Evolutionary conservation across 2,329 filamentous ascomycete species (phyloP), one percentile per base, ranked within the genome.

Genomic region (Colletotrichum gloeosporioides): DNA sequence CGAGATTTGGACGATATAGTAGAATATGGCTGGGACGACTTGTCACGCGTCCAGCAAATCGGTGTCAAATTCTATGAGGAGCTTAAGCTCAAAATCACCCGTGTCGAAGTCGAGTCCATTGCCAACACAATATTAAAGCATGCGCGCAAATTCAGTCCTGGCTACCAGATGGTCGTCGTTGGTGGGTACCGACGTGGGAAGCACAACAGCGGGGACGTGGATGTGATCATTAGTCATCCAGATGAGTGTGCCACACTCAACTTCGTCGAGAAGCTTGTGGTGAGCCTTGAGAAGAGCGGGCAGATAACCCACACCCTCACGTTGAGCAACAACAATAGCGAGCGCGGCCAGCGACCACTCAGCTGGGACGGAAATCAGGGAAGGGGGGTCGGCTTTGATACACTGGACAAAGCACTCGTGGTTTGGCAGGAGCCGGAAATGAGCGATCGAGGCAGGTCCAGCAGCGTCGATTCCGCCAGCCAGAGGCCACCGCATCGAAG

Each of bases 11-110:
- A 98, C 80, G 96, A 99, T 80, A 87, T 99, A 4, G 88, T 98
- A 55, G 94, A 98, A 80, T 90, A 92, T 80, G 96, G 95, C 13
- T 99, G 96, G 96, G 83, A 88, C 25, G 88, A 84, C 0, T 87
- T 99, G 2, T 93, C 90, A 1, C 92, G 96, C 15, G 94, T 95
- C 2, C 96, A 98, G 84, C 96, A 99, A 82, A 98, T 99, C 71
- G 96, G 97, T 0, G 88, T 98, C 61, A 99, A 99, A 82, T 98
- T 93, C 85, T 98, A 98, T 82, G 94, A 98, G 39, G 96, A 99
- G 78, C 94, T 99, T 71, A 86, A 91, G 62, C 84, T 89, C 18
- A 92, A 90, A 16, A 95, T 99, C 6, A 90, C 95, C 0, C 91
- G 96, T 2, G 74, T 81, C 0, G 96, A 99, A 83, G 94, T 95